Evolutionary conservation across 2,329 filamentous ascomycete species (phyloP), one percentile per base, ranked within the genome.

Genomic region (Aspergillus uvarum): DNA sequence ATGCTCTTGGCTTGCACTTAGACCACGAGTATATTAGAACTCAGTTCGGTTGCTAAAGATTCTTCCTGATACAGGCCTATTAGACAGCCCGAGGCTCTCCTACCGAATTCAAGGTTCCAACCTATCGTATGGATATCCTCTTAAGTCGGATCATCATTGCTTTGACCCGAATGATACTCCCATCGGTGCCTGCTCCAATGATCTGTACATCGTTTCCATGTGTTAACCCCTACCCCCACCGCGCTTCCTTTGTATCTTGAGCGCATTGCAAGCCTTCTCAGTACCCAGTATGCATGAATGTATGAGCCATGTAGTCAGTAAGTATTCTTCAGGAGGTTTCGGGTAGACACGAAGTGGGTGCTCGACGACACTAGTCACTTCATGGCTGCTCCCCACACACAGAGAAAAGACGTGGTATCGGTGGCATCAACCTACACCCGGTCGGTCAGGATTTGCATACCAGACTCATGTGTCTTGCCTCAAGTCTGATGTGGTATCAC

Each of bases 311-410:
- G 49, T 44, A 22, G 48, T 51, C 55, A 44, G 55, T 52, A 47
- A 16, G 26, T 29, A 29, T 44, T n/a, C 26, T 19, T 52, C 50
- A 47, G 49, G 58, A 62, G 47, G 61, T 66, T 62, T 67, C 63
- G 65, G 63, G 64, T 65, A 61, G 58, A 65, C 60, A 64, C 63
- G 58, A 66, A 59, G 60, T 61, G 60, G 62, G 56, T 44, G 60
- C 49, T 59, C 49, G 49, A 56, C 12, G 52, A 59, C 50, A 58
- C 61, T 57, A 63, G 86, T 35, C 12, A 16, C 49, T 54, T 62
- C 52, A 58, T 56, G 52, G 56, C 54, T 51, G 51, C 54, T 42
- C 58, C 54, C 57, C 61, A 62, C 56, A 51, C 29, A 49, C 51
- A 16, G 6, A 60, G 21, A 53, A 22, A 48, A 35, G 31, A 29